Base-by-base conservation (phyloP, 2,329 filamentous ascomycete genomes). In the Rhynchosporium agropyri region DNA sequence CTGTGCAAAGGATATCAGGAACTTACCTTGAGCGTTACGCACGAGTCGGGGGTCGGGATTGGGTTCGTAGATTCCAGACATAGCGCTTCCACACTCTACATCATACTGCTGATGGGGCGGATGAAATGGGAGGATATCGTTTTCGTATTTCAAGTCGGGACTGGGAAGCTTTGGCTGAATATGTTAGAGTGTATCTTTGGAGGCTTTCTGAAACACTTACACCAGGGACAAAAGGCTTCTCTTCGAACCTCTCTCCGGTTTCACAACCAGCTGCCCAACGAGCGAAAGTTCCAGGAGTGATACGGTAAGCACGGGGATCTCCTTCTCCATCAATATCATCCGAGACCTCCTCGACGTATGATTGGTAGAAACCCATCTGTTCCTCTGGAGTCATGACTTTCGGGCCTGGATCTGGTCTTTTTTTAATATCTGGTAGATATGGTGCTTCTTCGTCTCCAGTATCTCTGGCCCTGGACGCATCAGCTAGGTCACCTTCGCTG, bases 231-330 rank as follows among this genome's bases (percentile, higher is more conserved):
- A 63, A 53, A 6, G 65, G 51, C 10, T 56, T 57, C 1, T 66
- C 65, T 15, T 76, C 71, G 46, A 62, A 69, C n/a, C 33, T 45
- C 31, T 70, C 64, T 33, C 65, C 68, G 40, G 29, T 54, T 15
- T 70, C 71, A 74, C 60, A 73, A 69, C 64, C 72, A 64, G 43
- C 72, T 73, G 57, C 76, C 78, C 62, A 77, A 67, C 38, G 77
- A 69, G 72, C 75, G 76, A 81, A 82, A 0, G 76, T 79, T 63
- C 73, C 76, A 1, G 79, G 77, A 0, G 76, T 77, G 33, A 82
- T 77, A 1, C 75, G 75, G 0, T 73, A 75, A 3, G 72, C 68
- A 3, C 72, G 66, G 0, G 74, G 72, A 28, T 75, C 74, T 1
- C 77, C 79, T 62, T 83, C 79, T 9, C 73, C 72, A 51, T 81